Evolutionary conservation across 352 stramenopile species (phyloP).

Genomic region (Globisporangium iwayamae): DNA sequence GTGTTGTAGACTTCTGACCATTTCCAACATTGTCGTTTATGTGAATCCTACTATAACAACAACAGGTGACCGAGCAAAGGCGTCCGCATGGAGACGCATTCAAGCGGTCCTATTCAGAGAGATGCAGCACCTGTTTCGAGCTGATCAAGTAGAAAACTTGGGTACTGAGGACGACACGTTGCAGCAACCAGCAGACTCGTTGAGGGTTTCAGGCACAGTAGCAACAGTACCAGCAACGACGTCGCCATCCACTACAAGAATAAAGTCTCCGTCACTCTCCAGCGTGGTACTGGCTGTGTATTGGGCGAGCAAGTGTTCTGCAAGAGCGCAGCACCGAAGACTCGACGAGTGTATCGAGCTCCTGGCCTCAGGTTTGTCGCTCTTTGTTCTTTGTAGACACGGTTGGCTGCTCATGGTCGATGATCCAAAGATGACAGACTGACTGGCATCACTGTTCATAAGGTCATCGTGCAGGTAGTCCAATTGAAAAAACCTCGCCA

Average conservation of each 20-base stretch:
- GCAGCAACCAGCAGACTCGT: too few species aligned
- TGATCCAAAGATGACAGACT: too few species aligned
- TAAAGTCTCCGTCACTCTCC: neutral
- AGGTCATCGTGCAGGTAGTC: too few species aligned
- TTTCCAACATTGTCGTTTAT: neutral
- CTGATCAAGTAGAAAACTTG: neutral
- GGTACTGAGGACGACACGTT: too few species aligned
- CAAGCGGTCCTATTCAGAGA: neutral
- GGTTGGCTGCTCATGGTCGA: too few species aligned
- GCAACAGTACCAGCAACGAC: neutral
- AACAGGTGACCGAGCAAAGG: neutral
- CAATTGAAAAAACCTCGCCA: too few species aligned
- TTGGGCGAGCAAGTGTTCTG: conserved; percentile 10
- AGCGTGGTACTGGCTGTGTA: neutral
- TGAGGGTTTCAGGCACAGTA: neutral
- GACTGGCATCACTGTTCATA: too few species aligned
- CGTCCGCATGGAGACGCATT: neutral
- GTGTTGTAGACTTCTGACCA: neutral
- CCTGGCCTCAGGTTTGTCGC: too few species aligned
- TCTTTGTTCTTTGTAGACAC: too few species aligned
- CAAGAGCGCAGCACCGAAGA: neutral
- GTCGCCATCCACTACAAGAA: neutral
- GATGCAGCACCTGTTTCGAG: neutral
- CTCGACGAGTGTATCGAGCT: neutral
- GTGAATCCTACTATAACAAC: neutral